These are phyloP conservation scores for Crithidia brevicula DNA, from an alignment of 208 protist genomes.

Conservation along the genomic window DNA sequence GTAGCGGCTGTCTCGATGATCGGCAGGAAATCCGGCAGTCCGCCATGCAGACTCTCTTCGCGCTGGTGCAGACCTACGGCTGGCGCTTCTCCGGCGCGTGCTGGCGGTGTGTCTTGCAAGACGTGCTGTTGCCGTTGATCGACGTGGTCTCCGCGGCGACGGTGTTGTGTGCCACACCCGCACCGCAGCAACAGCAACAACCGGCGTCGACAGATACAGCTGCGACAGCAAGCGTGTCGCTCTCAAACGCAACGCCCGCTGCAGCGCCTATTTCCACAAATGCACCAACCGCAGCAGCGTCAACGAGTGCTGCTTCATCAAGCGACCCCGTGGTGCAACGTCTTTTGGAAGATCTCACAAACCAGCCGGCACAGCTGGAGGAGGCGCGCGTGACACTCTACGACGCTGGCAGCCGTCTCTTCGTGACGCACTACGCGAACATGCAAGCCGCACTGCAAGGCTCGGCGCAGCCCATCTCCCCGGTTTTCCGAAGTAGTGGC, in stretches of 20 bases:
- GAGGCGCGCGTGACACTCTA: conserved; percentile 62
- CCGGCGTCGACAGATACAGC: neutral
- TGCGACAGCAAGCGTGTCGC: neutral
- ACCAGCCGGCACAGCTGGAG: conserved; percentile 46
- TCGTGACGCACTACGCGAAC: conserved; percentile 52
- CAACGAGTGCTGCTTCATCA: neutral
- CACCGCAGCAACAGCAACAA: conserved; percentile 5
- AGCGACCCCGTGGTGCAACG: conserved; percentile 1
- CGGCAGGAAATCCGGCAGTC: conserved; percentile 86
- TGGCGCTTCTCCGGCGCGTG: conserved; percentile 46
- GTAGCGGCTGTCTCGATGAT: conserved; percentile 44
- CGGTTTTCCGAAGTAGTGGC: neutral
- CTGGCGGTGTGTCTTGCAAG: conserved; percentile 60
- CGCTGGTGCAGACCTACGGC: conserved; percentile 82
- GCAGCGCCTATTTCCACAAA: too few relatives aligned
- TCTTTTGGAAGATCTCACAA: conserved; percentile 29
- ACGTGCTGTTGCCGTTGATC: conserved; percentile 62
- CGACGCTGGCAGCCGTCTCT: conserved; percentile 56
- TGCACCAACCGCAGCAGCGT: neutral
- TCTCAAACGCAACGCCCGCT: neutral
- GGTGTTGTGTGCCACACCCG: conserved; percentile 29
- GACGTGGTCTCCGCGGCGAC: conserved; percentile 44
- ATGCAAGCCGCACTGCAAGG: conserved; percentile 30
- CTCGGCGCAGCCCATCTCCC: neutral
- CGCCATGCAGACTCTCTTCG: conserved; percentile 81